These are phyloP conservation scores for Mrakia frigida DNA, from an alignment of 768 basidiomycete genomes.

Conservation along the genomic window DNA sequence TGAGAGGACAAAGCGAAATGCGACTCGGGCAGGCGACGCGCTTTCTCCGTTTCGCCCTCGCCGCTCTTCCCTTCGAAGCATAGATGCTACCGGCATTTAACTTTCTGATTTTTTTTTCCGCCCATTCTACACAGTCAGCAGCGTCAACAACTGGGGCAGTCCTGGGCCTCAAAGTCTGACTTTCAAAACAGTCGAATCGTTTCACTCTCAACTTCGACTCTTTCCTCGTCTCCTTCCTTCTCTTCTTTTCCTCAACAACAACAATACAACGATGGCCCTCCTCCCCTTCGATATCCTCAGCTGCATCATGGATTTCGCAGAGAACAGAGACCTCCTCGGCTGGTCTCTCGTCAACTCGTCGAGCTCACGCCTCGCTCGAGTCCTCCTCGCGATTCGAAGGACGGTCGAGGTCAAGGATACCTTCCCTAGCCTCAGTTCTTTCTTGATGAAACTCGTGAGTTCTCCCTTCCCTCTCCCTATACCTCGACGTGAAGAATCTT, in stretches of 20 bases:
- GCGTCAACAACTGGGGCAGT: too few relatives aligned
- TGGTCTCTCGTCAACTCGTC: background rate
- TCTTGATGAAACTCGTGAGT: background rate
- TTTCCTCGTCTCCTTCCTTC: background rate
- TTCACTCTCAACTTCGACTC: background rate
- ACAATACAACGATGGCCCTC: background rate
- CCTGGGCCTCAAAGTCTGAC: too few relatives aligned
- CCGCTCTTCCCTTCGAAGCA: too few relatives aligned
- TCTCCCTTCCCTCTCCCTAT: background rate
- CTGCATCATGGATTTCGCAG: background rate
- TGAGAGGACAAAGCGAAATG: too few relatives aligned
- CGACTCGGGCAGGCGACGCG: too few relatives aligned
- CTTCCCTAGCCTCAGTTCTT: background rate
- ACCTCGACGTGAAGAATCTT: background rate
- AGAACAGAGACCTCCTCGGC: background rate
- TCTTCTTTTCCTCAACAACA: background rate
- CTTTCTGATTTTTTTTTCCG: too few relatives aligned
- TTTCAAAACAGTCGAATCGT: too few relatives aligned
- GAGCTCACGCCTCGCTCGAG: background rate
- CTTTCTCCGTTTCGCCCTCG: too few relatives aligned
- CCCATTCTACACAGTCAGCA: too few relatives aligned
- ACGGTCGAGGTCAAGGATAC: background rate
- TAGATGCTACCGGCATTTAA: too few relatives aligned
- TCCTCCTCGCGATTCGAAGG: background rate
- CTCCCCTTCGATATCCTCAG: background rate